A percentile compares a stretch with the other conserved stretches of the same genome.
Conservation (phyloP, 2,329 filamentous ascomycete species). For the Penicillium thymicola region DNA sequence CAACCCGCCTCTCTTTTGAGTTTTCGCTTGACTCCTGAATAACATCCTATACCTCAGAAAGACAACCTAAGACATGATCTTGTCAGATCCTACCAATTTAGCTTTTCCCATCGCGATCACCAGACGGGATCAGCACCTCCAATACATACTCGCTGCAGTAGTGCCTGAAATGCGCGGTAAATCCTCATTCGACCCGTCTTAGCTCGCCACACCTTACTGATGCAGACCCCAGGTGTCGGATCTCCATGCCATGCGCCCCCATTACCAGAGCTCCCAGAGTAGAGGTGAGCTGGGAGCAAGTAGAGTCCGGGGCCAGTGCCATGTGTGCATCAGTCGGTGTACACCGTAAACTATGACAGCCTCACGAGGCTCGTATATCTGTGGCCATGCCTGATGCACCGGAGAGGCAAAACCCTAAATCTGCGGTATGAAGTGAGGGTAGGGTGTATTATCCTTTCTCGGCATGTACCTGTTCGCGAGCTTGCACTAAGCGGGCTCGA, state of each 20-base stretch:
- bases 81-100: conserved; percentile 2
- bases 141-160: not conserved
- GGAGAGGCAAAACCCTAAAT: not conserved
- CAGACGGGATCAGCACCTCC: not conserved
- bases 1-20: not conserved
- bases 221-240: not conserved
- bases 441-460: not conserved
- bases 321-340: conserved; percentile 25
- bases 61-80: conserved; percentile 11
- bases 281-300: conserved; percentile 1
- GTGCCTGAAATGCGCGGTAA: conserved; percentile 19
- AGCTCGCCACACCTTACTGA: conserved; percentile 14
- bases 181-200: conserved; percentile 10
- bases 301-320: conserved; percentile 10
- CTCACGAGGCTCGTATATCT: conserved; percentile 6
- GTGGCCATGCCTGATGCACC: conserved; percentile 5
- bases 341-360: not conserved
- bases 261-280: not conserved
- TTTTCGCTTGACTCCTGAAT: not conserved
- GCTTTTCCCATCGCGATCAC: conserved; percentile 4
- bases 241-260: not conserved
- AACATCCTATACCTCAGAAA: not conserved
- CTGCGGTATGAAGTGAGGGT: not conserved
- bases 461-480: conserved; percentile 4
- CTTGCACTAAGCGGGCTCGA: not conserved